Evolutionary conservation across 2,329 filamentous ascomycete genomes (phyloP).

Genomic region (Talaromyces islandicus): DNA sequence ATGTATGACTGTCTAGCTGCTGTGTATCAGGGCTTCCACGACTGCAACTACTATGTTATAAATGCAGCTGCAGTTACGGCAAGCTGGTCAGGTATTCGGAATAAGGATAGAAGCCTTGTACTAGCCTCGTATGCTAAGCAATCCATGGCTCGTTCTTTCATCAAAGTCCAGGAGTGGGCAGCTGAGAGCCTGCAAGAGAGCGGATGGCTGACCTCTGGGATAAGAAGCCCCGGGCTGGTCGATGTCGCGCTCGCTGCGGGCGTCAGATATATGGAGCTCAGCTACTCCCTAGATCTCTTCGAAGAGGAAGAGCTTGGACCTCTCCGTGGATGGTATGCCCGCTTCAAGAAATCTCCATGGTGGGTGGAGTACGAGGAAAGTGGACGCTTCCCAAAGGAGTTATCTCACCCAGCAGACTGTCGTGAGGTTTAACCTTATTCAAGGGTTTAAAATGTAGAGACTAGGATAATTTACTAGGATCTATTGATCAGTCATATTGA

Average conservation of each 20-base stretch:
- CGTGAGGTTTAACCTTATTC: neutral
- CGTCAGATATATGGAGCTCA: neutral
- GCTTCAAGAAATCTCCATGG: neutral
- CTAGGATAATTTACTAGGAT: no score
- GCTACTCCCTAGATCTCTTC: neutral
- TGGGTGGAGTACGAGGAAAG: neutral
- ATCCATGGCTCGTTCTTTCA: neutral
- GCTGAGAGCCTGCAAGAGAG: neutral
- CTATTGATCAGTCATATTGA: no score
- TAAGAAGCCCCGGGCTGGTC: neutral
- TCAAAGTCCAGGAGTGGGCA: neutral
- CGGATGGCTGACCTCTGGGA: neutral
- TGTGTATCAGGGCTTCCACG: neutral
- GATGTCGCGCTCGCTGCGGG: neutral
- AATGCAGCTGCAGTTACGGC: neutral
- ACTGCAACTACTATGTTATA: neutral
- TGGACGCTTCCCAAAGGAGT: neutral
- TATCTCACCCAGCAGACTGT: neutral
- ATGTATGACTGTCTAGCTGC: neutral
- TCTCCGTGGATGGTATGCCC: neutral
- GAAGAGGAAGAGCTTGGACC: neutral
- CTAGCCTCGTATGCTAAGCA: neutral
- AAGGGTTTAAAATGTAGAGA: neutral
- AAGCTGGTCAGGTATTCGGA: neutral
- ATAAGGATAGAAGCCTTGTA: neutral